A percentile compares a stretch with the other conserved stretches of the same genome.
These are phyloP conservation scores for Rubia peregrina DNA, from an alignment of 305 asterid species.

Conservation along the genomic window DNA sequence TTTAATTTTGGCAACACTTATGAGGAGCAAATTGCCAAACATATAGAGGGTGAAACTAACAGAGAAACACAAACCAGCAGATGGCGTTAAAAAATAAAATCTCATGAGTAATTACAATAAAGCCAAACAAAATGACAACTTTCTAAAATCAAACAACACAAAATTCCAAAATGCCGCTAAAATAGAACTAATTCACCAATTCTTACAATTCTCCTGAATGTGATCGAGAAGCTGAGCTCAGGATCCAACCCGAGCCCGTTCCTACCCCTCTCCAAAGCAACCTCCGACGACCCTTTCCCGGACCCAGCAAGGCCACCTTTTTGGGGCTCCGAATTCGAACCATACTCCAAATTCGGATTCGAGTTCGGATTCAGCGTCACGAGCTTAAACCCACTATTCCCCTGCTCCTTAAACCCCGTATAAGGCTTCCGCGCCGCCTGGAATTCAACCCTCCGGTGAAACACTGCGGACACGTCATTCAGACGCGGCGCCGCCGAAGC, in stretches of 20 bases:
- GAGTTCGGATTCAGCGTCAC: slow-evolving; percentile 57
- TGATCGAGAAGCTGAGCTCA: slow-evolving; percentile 62
- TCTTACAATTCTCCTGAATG: slow-evolving; percentile 81
- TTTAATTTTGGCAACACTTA: not conserved
- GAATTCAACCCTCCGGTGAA: slow-evolving; percentile 70
- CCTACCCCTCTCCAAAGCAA: slow-evolving; percentile 16
- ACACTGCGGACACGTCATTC: slow-evolving; percentile 30
- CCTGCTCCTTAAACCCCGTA: slow-evolving; percentile 42
- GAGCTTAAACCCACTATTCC: slow-evolving; percentile 71
- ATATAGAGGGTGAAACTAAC: not conserved
- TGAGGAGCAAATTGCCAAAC: not conserved
- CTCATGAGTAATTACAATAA: not conserved
- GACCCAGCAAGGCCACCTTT: slow-evolving; percentile 20
- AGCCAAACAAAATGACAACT: not conserved
- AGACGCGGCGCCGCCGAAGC: slow-evolving; percentile 10
- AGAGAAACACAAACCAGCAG: not conserved
- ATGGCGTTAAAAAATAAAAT: not conserved
- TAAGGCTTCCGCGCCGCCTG: slow-evolving; percentile 52
- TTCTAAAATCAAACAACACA: not conserved
- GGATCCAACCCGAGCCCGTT: slow-evolving; percentile 65
- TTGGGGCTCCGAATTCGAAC: slow-evolving; percentile 26
- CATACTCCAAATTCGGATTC: slow-evolving; percentile 21
- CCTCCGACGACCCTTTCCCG: slow-evolving; percentile 17
- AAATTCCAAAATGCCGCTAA: not conserved
- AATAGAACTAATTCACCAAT: not conserved